phyloP scores from a whole-genome alignment of 768 basidiomycete genomes.

The Tricholoma matsutake region DNA sequence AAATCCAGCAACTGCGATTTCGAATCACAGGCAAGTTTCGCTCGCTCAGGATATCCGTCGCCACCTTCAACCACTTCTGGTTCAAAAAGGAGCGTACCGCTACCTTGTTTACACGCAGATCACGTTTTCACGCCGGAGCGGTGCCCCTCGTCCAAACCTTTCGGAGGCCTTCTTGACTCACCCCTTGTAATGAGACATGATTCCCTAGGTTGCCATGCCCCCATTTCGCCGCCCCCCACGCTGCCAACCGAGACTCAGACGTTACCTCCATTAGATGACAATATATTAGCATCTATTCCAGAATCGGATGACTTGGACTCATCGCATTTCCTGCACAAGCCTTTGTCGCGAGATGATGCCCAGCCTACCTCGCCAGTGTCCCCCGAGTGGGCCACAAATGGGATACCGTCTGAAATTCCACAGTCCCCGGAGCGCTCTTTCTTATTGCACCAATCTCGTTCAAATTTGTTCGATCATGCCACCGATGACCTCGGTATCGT shows the following conservation, averaged over 20 bases:
- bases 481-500: not conserved
- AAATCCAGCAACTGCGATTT: not conserved
- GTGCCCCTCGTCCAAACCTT: slow-evolving; percentile 1
- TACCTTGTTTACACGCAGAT: slow-evolving; percentile 15
- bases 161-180: slow-evolving; percentile 32
- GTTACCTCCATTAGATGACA: slow-evolving; percentile 34
- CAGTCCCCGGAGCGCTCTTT: slow-evolving; percentile 3
- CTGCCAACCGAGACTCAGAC: slow-evolving; percentile 33
- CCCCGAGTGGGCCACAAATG: slow-evolving; percentile 14
- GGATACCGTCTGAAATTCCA: slow-evolving; percentile 6
- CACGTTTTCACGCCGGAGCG: slow-evolving; percentile 4
- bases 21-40: not conserved
- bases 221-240: slow-evolving; percentile 42
- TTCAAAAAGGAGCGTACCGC: slow-evolving; percentile 24
- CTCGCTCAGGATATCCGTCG: slow-evolving; percentile 16
- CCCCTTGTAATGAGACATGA: slow-evolving; percentile 30
- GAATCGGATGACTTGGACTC: slow-evolving; percentile 11
- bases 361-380: slow-evolving; percentile 13
- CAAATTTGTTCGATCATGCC: not conserved
- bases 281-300: slow-evolving; percentile 13
- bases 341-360: slow-evolving; percentile 3
- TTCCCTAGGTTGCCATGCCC: slow-evolving; percentile 25
- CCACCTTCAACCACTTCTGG: slow-evolving; percentile 25
- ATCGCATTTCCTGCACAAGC: slow-evolving; percentile 1
- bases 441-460: not conserved